Evolutionary conservation across 2,329 filamentous ascomycete genomes (phyloP).

Genomic region (Fusarium poae): DNA sequence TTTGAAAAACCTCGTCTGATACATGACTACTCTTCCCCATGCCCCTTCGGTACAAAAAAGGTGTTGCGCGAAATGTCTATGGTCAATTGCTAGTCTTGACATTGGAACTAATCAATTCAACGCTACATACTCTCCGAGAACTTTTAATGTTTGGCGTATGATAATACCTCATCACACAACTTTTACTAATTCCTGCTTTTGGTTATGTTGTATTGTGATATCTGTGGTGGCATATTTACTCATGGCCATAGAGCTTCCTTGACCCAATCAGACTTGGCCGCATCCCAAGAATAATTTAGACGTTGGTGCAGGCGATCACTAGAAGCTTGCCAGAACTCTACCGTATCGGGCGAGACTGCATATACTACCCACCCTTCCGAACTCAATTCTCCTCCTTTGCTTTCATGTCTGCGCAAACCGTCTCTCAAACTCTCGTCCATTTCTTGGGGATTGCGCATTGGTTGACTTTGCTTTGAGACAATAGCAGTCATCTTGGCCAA

Average conservation of each 20-base stretch:
- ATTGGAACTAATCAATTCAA: too few species aligned
- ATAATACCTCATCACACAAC: too few species aligned
- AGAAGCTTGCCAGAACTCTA: conserved; percentile 29
- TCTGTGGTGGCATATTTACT: too few species aligned
- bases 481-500: conserved; percentile 13
- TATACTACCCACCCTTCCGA: conserved; percentile 12
- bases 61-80: too few species aligned
- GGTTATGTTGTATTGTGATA: too few species aligned
- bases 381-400: neutral
- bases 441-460: neutral
- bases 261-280: neutral
- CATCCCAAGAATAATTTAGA: neutral
- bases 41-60: neutral
- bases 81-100: too few species aligned
- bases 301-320: conserved; percentile 16
- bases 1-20: too few species aligned
- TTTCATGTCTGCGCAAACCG: neutral
- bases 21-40: neutral
- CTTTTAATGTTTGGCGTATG: too few species aligned
- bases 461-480: conserved; percentile 20
- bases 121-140: too few species aligned
- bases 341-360: neutral
- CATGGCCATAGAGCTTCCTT: conserved; percentile 2
- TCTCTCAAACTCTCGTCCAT: neutral
- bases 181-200: too few species aligned